Evolutionary conservation across 2,329 filamentous ascomycete genomes (phyloP).

Genomic region (Lithohypha guttulata): DNA sequence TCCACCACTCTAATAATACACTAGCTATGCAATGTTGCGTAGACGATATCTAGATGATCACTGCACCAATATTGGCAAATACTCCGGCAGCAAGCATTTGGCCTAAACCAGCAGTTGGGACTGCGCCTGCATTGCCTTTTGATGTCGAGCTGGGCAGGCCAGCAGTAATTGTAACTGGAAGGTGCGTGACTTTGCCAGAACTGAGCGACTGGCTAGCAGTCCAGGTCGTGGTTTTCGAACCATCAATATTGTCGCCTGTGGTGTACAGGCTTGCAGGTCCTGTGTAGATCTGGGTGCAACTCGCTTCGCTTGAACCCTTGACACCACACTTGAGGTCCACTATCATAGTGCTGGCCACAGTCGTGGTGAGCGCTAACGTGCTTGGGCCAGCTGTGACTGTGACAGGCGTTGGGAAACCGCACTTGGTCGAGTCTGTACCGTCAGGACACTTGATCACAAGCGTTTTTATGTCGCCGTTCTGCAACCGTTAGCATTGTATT

Average conservation of each 20-base stretch:
- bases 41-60: neutral
- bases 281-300: slow-evolving; percentile 15
- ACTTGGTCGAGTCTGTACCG: slow-evolving; percentile 10
- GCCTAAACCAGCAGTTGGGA: neutral
- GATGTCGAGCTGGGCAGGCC: neutral
- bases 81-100: neutral
- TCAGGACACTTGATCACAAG: slow-evolving; percentile 15
- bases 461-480: slow-evolving; percentile 10
- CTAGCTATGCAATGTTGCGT: neutral
- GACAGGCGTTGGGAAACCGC: slow-evolving; percentile 13
- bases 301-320: slow-evolving; percentile 14
- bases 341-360: slow-evolving; percentile 8
- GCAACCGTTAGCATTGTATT: neutral
- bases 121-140: neutral
- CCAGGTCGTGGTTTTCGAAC: slow-evolving; percentile 3
- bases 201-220: neutral
- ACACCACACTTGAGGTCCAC: slow-evolving; percentile 5
- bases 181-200: slow-evolving; percentile 1
- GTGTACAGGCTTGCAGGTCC: slow-evolving; percentile 5
- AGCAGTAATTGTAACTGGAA: slow-evolving; percentile 5
- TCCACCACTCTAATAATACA: too few relatives aligned
- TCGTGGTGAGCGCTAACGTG: slow-evolving; percentile 12
- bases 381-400: slow-evolving; percentile 17
- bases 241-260: neutral
- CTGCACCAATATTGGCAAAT: slow-evolving; percentile 1